Evolutionary conservation across 2,329 filamentous ascomycete species (phyloP).

Genomic region (Fusarium xylarioides): DNA sequence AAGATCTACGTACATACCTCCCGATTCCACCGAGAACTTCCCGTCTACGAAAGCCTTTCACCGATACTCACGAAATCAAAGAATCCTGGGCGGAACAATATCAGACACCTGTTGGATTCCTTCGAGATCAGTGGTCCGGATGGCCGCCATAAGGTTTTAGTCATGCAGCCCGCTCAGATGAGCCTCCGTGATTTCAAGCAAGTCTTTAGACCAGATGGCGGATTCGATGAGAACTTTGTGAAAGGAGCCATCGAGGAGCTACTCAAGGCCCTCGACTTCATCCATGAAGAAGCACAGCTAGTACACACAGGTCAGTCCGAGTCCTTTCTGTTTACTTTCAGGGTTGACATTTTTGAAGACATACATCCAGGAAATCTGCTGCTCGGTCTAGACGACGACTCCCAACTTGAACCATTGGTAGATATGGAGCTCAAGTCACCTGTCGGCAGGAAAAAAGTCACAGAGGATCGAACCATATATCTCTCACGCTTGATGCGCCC

Average conservation of each 20-base stretch:
- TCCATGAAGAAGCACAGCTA: constrained; percentile 45
- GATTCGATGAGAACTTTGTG: constrained; percentile 42
- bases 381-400: constrained; percentile 34
- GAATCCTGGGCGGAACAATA: constrained; percentile 7
- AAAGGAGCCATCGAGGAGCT: constrained; percentile 44
- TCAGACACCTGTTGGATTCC: constrained; percentile 29
- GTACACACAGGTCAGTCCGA: constrained; percentile 45
- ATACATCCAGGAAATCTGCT: constrained; percentile 42
- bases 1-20: constrained; percentile 45
- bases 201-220: constrained; percentile 33
- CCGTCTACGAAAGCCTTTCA: constrained; percentile 4
- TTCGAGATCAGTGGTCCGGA: constrained; percentile 34
- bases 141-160: constrained; percentile 34
- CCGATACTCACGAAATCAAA: not conserved
- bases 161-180: constrained; percentile 43
- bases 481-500: constrained; percentile 39
- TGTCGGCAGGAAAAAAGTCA: constrained; percentile 30
- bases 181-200: constrained; percentile 46
- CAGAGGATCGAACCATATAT: constrained; percentile 37
- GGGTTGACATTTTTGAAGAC: constrained; percentile 18
- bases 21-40: constrained; percentile 32
- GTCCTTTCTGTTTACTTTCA: no score
- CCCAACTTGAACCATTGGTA: constrained; percentile 33
- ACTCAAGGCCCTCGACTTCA: constrained; percentile 48
- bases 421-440: constrained; percentile 36